Evolutionary conservation across 176 grass and related monocot genomes (phyloP).

Genomic region (Juncus inflexus): DNA sequence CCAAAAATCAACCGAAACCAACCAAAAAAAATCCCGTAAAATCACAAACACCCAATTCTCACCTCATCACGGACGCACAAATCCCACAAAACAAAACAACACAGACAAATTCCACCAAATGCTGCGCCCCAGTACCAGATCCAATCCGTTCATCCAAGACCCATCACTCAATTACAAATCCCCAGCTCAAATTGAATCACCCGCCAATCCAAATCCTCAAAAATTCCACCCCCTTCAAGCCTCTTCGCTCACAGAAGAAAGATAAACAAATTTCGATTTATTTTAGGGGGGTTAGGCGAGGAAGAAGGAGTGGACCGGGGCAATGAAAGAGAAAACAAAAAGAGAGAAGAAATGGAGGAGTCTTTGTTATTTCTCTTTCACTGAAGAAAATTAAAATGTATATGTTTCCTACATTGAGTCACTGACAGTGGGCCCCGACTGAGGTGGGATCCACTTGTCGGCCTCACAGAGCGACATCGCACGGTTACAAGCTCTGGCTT

Average conservation of each 20-base stretch:
- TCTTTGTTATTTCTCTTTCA: conserved; percentile 11
- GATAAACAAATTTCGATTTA: not conserved
- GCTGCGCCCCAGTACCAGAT: conserved; percentile 6
- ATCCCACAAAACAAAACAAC: not conserved
- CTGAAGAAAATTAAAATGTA: not conserved
- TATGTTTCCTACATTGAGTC: not conserved
- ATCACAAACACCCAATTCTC: conserved; percentile 19
- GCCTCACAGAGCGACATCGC: not conserved
- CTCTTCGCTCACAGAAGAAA: conserved; percentile 17
- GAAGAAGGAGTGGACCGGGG: conserved; percentile 26
- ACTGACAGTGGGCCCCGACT: conserved; percentile 9
- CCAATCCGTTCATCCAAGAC: not conserved
- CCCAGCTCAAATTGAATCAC: conserved; percentile 18
- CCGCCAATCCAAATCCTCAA: not conserved
- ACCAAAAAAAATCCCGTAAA: not conserved
- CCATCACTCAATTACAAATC: conserved; percentile 12
- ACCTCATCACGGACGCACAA: not conserved
- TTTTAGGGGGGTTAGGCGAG: not conserved
- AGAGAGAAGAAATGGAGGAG: not conserved
- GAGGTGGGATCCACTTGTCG: not conserved
- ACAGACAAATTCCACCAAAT: conserved; percentile 9
- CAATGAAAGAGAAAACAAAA: conserved; percentile 23
- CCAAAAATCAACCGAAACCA: conserved; percentile 3
- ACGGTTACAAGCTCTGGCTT: conserved; percentile 9
- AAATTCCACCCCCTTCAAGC: not conserved